phyloP scores from a whole-genome alignment of 176 grass and related monocot species.

The maize (Zea mays) region DNA sequence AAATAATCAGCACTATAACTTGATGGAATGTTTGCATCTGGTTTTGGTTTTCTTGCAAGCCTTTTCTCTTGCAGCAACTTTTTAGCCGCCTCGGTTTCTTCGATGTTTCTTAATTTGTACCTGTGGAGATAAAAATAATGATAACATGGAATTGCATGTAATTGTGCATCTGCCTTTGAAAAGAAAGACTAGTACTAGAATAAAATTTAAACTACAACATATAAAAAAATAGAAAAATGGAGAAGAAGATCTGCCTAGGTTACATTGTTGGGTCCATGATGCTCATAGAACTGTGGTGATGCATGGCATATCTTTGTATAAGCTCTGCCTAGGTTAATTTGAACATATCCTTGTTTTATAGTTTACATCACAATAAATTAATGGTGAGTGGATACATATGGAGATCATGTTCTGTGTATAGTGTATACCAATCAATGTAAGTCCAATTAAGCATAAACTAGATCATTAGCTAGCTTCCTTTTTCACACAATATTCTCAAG shows the following conservation, averaged over 20 bases:
- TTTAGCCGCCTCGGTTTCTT: constrained; percentile 98
- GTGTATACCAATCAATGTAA: constrained; percentile 4
- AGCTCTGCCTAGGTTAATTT: neutral
- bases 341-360: constrained; percentile 7
- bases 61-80: constrained; percentile 94
- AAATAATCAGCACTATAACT: constrained; percentile 96
- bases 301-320: neutral
- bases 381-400: neutral
- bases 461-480: constrained; percentile 12
- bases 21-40: constrained; percentile 82
- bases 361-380: neutral
- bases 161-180: neutral
- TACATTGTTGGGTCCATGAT: constrained; percentile 3
- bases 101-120: constrained; percentile 92
- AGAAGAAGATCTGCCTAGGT: constrained; percentile 10
- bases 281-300: constrained; percentile 17
- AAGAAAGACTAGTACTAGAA: constrained; percentile 4
- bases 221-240: constrained; percentile 18
- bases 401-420: constrained; percentile 9
- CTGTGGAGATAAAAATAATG: constrained; percentile 44
- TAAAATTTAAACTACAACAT: constrained; percentile 9
- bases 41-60: constrained; percentile 74
- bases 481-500: neutral
- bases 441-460: constrained; percentile 1
- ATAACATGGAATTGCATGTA: constrained; percentile 17